These are phyloP conservation scores for Penicillium malachiteum DNA, from an alignment of 495 filamentous ascomycete genomes.

Conservation along the genomic window DNA sequence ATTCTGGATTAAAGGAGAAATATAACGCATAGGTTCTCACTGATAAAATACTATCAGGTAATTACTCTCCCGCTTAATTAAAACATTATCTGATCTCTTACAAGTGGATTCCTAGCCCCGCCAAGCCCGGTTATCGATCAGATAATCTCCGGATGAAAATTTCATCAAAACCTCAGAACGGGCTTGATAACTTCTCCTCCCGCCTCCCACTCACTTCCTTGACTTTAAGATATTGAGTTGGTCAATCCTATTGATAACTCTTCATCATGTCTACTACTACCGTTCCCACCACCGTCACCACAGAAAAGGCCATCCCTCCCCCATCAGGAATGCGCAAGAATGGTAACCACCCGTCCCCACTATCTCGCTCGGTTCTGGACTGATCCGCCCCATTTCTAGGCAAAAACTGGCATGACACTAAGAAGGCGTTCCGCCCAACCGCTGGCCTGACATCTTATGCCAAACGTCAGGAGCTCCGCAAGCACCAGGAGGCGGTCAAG, in stretches of 20 bases:
- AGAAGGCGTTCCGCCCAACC: constrained; percentile 82
- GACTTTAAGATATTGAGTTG: not conserved
- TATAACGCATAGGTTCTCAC: too few relatives aligned
- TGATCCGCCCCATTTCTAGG: constrained; percentile 52
- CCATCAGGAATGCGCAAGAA: constrained; percentile 47
- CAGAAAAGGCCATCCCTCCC: constrained; percentile 16
- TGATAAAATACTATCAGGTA: too few relatives aligned
- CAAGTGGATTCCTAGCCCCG: constrained; percentile 10
- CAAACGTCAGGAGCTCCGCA: constrained; percentile 64
- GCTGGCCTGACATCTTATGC: constrained; percentile 75
- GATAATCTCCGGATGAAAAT: constrained; percentile 23
- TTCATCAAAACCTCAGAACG: constrained; percentile 7
- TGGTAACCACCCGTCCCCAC: constrained; percentile 27
- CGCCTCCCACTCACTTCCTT: not conserved
- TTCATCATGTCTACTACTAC: constrained; percentile 27
- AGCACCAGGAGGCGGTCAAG: constrained; percentile 69
- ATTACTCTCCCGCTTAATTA: too few relatives aligned
- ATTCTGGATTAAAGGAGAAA: too few relatives aligned
- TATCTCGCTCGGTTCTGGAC: constrained; percentile 13
- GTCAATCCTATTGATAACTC: not conserved
- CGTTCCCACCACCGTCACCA: constrained; percentile 12
- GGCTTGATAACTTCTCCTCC: not conserved
- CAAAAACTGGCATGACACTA: constrained; percentile 87
- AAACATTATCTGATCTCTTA: too few relatives aligned
- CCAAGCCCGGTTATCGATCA: constrained; percentile 33